Evolutionary conservation across 179 eudicot species (phyloP).

Genomic region (Silene vulgaris): DNA sequence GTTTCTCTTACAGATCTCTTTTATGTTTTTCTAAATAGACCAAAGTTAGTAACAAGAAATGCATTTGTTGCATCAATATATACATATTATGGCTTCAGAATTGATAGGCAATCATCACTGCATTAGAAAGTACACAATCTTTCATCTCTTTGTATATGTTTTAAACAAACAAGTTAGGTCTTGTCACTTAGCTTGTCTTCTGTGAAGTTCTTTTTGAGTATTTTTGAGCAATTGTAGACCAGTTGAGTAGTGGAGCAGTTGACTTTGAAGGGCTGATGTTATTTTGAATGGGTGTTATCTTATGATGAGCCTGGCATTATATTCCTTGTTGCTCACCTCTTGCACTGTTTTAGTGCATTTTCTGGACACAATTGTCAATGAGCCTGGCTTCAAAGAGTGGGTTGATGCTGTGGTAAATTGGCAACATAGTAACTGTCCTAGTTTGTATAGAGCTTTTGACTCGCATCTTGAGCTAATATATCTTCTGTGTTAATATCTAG

Average conservation of each 20-base stretch:
- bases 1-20: slow-evolving; percentile 32
- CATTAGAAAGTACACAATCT: background rate
- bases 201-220: background rate
- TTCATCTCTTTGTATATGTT: background rate
- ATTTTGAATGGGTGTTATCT: background rate
- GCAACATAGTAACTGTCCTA: background rate
- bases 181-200: slow-evolving; percentile 3
- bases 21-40: slow-evolving; percentile 5
- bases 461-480: slow-evolving; percentile 10
- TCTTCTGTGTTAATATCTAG: background rate
- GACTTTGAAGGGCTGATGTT: background rate
- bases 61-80: slow-evolving; percentile 9
- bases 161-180: background rate
- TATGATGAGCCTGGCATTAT: slow-evolving; percentile 1
- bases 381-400: slow-evolving; percentile 3
- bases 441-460: background rate
- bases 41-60: slow-evolving; percentile 1
- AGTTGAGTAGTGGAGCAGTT: background rate
- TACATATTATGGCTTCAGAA: background rate
- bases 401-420: background rate
- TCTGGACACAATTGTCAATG: slow-evolving; percentile 2
- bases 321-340: background rate
- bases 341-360: slow-evolving; percentile 16
- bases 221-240: slow-evolving; percentile 2
- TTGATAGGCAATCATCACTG: slow-evolving; percentile 1